These are phyloP conservation scores for Penicillium sp. DNA, from an alignment of 2,329 filamentous ascomycete species.

Conservation along the genomic window DNA sequence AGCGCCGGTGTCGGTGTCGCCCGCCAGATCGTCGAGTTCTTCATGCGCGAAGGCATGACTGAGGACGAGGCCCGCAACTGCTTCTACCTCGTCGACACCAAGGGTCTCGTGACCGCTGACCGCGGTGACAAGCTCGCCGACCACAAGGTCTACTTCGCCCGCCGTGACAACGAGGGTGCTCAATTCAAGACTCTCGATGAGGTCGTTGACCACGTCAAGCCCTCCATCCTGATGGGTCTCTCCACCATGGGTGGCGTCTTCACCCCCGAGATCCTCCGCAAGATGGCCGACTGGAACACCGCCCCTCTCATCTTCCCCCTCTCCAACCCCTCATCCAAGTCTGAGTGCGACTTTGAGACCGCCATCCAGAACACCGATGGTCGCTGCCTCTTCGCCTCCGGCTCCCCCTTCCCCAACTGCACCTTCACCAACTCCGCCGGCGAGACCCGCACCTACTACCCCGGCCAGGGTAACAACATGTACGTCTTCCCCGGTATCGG, in stretches of 20 bases:
- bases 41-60: constrained; percentile 85
- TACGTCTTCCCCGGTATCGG: constrained; percentile 98
- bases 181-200: constrained; percentile 79
- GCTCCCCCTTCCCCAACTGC: constrained; percentile 82
- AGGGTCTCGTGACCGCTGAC: constrained; percentile 90
- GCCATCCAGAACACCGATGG: constrained; percentile 90
- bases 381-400: constrained; percentile 88
- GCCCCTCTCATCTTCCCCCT: constrained; percentile 93
- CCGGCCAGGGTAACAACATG: constrained; percentile 77
- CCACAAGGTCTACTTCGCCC: constrained; percentile 73
- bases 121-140: constrained; percentile 91
- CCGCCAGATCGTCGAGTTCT: constrained; percentile 96
- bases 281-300: constrained; percentile 64
- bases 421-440: constrained; percentile 63
- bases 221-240: constrained; percentile 89
- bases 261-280: constrained; percentile 78
- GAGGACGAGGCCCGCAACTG: constrained; percentile 85
- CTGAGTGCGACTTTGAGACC: constrained; percentile 95
- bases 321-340: constrained; percentile 94
- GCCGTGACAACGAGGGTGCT: constrained; percentile 64
- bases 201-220: constrained; percentile 92
- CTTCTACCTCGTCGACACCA: constrained; percentile 97
- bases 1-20: constrained; percentile 96
- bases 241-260: constrained; percentile 95
- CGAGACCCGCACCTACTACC: constrained; percentile 67